phyloP scores from a whole-genome alignment of 768 basidiomycete genomes.

The Leccinum sublutescens region DNA sequence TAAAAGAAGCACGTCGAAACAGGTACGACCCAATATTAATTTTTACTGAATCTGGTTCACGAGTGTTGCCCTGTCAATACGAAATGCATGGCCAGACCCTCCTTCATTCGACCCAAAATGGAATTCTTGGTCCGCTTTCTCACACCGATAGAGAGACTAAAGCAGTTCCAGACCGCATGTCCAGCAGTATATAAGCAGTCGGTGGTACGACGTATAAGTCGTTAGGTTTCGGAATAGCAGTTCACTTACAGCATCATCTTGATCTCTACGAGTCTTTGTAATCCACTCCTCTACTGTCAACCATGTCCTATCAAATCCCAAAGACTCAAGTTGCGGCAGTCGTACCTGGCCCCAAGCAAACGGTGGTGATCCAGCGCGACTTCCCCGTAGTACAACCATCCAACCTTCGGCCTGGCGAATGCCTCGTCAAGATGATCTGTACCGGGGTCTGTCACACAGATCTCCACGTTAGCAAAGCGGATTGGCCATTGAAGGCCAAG shows the following conservation, averaged over 20 bases:
- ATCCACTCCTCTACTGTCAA: background rate
- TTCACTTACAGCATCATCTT: background rate
- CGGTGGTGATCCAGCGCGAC: constrained; percentile 38
- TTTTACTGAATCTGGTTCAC: too few species aligned
- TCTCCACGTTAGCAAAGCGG: constrained; percentile 68
- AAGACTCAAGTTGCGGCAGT: constrained; percentile 44
- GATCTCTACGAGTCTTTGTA: background rate
- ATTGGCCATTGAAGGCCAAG: constrained; percentile 76
- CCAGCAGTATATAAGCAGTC: too few species aligned
- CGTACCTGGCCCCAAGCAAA: constrained; percentile 29
- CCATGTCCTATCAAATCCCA: constrained; percentile 32
- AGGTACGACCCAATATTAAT: too few species aligned
- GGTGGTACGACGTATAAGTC: background rate
- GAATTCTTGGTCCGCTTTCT: too few species aligned
- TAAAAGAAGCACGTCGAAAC: too few species aligned
- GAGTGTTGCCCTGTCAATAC: too few species aligned
- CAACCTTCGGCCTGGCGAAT: constrained; percentile 65
- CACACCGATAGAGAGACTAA: too few species aligned
- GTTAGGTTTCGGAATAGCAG: too few species aligned
- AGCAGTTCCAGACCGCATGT: background rate
- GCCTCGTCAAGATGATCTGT: constrained; percentile 71
- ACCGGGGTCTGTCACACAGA: constrained; percentile 90
- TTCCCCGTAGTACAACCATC: constrained; percentile 55
- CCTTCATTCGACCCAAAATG: too few species aligned
- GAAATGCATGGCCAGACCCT: too few species aligned